Percentiles rank a stretch among this genome's conserved stretches.
These are phyloP conservation scores for Blastocystis sp. DNA, from an alignment of 352 stramenopile genomes.

Conservation along the genomic window DNA sequence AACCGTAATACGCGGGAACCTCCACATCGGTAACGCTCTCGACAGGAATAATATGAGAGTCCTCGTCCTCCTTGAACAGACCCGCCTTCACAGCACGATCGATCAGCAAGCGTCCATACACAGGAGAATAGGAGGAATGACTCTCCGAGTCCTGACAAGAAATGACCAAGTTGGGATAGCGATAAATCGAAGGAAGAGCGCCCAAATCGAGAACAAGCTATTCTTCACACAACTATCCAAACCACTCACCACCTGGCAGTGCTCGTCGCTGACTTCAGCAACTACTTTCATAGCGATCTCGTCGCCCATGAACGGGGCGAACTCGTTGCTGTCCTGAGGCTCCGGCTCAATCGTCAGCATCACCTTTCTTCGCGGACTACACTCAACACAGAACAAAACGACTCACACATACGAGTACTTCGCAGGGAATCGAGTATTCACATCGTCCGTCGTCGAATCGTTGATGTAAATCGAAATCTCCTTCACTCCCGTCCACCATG, in stretches of 20 bases:
- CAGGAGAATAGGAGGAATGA: conserved; percentile 36
- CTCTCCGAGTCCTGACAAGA: conserved; percentile 47
- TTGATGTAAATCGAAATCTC: conserved; percentile 70
- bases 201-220: conserved; percentile 42
- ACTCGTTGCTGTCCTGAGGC: conserved; percentile 50
- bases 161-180: conserved; percentile 62
- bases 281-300: conserved; percentile 59
- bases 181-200: conserved; percentile 41
- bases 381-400: neutral
- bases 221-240: neutral
- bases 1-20: conserved; percentile 42
- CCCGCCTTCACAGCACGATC: conserved; percentile 64
- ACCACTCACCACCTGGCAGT: conserved; percentile 37
- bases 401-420: neutral
- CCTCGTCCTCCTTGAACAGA: conserved; percentile 38
- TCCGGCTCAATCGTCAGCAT: conserved; percentile 43
- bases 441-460: neutral
- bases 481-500: conserved; percentile 62
- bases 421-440: conserved; percentile 23
- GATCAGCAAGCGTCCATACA: conserved; percentile 61
- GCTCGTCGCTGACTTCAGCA: conserved; percentile 53
- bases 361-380: conserved; percentile 45
- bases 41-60: conserved; percentile 8
- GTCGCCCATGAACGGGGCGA: conserved; percentile 58
- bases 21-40: conserved; percentile 27